Percentiles rank a stretch among this genome's conserved stretches.
These are phyloP conservation scores for Forsythia suspensa DNA, from an alignment of 257 asterid species.

Conservation along the genomic window DNA sequence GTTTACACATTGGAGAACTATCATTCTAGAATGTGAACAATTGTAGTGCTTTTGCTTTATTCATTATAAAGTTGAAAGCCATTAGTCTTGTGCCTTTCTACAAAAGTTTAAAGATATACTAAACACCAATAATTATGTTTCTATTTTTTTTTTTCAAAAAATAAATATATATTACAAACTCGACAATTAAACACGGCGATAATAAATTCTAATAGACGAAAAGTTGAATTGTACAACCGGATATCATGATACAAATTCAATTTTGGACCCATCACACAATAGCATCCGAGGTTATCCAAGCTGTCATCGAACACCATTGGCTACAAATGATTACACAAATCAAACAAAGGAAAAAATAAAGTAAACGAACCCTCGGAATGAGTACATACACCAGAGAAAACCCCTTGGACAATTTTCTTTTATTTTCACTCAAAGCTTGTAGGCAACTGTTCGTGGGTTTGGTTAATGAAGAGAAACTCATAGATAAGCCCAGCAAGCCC, in stretches of 20 bases:
- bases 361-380: background rate
- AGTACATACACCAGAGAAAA: background rate
- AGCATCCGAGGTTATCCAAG: background rate
- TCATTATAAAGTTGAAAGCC: too few relatives aligned
- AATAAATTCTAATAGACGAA: background rate
- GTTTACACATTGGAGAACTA: too few relatives aligned
- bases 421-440: background rate
- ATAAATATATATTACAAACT: background rate
- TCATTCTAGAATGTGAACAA: too few relatives aligned
- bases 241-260: background rate
- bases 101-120: background rate
- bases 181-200: background rate
- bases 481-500: conserved; percentile 52
- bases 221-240: background rate
- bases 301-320: background rate
- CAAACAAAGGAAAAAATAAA: background rate
- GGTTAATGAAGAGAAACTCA: conserved; percentile 37
- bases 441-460: conserved; percentile 39
- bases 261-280: background rate
- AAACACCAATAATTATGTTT: too few relatives aligned
- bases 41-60: too few relatives aligned
- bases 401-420: background rate
- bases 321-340: background rate
- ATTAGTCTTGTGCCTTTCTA: background rate
- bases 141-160: background rate